These are phyloP conservation scores for Ceratobasidium sp. DNA, from an alignment of 1,284 basidiomycete genomes.

Conservation along the genomic window DNA sequence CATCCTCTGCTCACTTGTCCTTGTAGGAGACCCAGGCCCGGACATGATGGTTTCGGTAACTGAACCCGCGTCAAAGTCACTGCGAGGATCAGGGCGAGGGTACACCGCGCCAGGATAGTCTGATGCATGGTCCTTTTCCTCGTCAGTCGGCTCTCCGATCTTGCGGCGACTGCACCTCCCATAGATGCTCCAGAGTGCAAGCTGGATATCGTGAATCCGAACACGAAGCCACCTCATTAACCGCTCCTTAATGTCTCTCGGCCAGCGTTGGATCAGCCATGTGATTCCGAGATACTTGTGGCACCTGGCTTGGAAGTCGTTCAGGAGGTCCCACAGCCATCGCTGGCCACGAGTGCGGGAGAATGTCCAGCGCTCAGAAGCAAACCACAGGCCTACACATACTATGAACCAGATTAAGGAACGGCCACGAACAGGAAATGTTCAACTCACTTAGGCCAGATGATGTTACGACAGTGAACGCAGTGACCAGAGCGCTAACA, in stretches of 20 bases:
- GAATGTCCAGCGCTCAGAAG: slow-evolving; percentile 75
- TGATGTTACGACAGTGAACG: slow-evolving; percentile 74
- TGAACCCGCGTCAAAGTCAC: slow-evolving; percentile 11
- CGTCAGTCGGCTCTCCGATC: neutral
- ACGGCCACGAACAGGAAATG: neutral
- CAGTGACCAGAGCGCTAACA: slow-evolving; percentile 73
- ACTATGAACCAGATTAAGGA: slow-evolving; percentile 49
- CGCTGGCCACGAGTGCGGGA: slow-evolving; percentile 63
- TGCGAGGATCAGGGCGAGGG: neutral
- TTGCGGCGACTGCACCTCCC: slow-evolving; percentile 2
- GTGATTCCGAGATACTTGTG: slow-evolving; percentile 52
- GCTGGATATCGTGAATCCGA: neutral
- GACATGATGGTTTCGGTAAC: slow-evolving; percentile 18
- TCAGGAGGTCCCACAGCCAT: slow-evolving; percentile 74
- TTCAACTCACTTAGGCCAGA: slow-evolving; percentile 59
- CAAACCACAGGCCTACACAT: slow-evolving; percentile 79
- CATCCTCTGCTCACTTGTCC: slow-evolving; percentile 42
- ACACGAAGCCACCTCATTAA: neutral
- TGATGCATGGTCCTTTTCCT: slow-evolving; percentile 6
- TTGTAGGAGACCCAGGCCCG: slow-evolving; percentile 45
- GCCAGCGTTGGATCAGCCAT: slow-evolving; percentile 39
- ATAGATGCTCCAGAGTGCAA: neutral
- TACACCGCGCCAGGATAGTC: neutral
- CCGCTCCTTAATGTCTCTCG: slow-evolving; percentile 26
- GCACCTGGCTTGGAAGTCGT: slow-evolving; percentile 57